These are phyloP conservation scores for Cucumis hystrix DNA, from an alignment of 306 rosid genomes.

Conservation along the genomic window DNA sequence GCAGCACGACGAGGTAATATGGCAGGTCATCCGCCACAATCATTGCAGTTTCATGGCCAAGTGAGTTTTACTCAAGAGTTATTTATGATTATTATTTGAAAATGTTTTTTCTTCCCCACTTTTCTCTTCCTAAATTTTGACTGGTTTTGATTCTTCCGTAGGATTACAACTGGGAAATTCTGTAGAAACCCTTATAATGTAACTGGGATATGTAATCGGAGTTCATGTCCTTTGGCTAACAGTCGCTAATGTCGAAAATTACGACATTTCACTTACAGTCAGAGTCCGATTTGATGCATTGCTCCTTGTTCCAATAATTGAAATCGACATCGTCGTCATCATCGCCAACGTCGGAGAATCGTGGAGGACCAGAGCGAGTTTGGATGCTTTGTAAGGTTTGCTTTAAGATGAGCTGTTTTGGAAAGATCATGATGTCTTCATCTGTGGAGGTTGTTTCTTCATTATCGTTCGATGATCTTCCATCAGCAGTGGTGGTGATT, in stretches of 20 bases:
- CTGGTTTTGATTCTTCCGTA: constrained; percentile 12
- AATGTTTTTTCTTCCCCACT: neutral
- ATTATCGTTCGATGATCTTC: constrained; percentile 13
- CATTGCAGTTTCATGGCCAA: constrained; percentile 49
- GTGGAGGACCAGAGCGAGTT: constrained; percentile 28
- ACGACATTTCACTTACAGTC: constrained; percentile 51
- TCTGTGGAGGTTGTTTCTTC: constrained; percentile 22
- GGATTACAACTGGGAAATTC: constrained; percentile 60
- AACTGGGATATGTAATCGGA: constrained; percentile 84
- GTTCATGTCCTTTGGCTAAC: constrained; percentile 87
- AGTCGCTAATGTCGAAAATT: constrained; percentile 61
- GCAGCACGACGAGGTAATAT: constrained; percentile 38
- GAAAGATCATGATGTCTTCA: constrained; percentile 32
- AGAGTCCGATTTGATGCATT: constrained; percentile 81
- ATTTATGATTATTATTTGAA: neutral
- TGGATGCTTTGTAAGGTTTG: constrained; percentile 25
- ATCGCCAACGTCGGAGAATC: constrained; percentile 13
- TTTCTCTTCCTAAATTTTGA: neutral
- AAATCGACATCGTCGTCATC: constrained; percentile 25
- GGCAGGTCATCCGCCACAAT: constrained; percentile 35
- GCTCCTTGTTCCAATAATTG: constrained; percentile 50
- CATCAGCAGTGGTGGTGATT: constrained; percentile 6
- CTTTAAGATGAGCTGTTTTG: constrained; percentile 28
- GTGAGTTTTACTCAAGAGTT: neutral
- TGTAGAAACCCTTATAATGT: constrained; percentile 82